These are phyloP conservation scores for Pachysandra terminalis DNA, from an alignment of 164 flowering plant species.

Conservation along the genomic window DNA sequence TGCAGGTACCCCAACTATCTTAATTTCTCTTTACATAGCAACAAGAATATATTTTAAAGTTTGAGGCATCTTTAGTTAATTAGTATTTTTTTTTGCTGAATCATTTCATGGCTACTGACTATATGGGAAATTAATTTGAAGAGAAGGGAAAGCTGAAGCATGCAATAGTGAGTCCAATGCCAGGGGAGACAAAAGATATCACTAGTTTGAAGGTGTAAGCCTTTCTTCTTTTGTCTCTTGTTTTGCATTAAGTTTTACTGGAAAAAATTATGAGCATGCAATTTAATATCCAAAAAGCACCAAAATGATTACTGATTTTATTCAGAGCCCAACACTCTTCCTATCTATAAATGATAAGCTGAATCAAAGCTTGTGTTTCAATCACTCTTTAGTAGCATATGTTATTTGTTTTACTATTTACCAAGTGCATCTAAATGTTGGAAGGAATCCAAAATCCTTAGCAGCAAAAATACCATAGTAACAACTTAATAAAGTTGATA, in stretches of 20 bases:
- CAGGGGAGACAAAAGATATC: conserved; percentile 84
- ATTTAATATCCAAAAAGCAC: background rate
- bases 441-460: too few species aligned
- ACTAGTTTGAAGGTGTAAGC: conserved; percentile 70
- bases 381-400: too few species aligned
- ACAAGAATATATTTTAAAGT: background rate
- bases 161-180: conserved; percentile 65
- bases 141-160: conserved; percentile 90
- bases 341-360: too few species aligned
- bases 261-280: background rate
- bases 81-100: conserved; percentile 1
- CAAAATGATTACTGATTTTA: background rate
- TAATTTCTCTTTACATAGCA: background rate
- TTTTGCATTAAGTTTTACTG: background rate
- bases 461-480: too few species aligned
- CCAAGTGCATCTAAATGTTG: too few species aligned
- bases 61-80: background rate
- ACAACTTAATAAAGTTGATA: background rate
- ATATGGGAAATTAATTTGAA: conserved; percentile 13
- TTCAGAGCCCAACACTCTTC: background rate
- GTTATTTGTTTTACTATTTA: too few species aligned
- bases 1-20: conserved; percentile 43
- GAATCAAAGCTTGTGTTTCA: too few species aligned
- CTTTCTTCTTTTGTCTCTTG: conserved; percentile 5
- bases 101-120: background rate